Percentiles rank a stretch among this genome's conserved stretches.
Conservation (phyloP, 1,139 yeast genomes). For the Hyphopichia khmerensis region DNA sequence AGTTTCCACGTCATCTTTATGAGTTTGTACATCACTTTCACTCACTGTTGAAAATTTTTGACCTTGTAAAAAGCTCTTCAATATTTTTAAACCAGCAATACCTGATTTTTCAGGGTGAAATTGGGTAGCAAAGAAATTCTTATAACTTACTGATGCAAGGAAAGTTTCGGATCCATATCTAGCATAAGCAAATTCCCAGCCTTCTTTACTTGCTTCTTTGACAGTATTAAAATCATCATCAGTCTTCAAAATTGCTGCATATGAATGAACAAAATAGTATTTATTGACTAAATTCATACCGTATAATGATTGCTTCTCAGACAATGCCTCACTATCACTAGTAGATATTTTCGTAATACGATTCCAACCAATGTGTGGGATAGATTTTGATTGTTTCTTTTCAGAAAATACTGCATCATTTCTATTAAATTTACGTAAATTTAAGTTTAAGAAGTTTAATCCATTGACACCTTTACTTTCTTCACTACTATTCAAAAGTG, state of each 20-base stretch:
- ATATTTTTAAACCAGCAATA: slow-evolving; percentile 74
- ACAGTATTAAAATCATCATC: slow-evolving; percentile 24
- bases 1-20: slow-evolving; percentile 32
- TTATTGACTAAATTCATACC: slow-evolving; percentile 65
- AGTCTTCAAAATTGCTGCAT: slow-evolving; percentile 62
- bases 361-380: slow-evolving; percentile 98
- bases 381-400: slow-evolving; percentile 54
- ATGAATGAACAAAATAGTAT: slow-evolving; percentile 94
- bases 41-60: slow-evolving; percentile 25
- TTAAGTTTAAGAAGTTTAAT: slow-evolving; percentile 47
- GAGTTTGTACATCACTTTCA: slow-evolving; percentile 16
- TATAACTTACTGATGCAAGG: slow-evolving; percentile 77
- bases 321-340: slow-evolving; percentile 12
- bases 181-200: slow-evolving; percentile 79
- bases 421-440: slow-evolving; percentile 58
- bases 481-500: slow-evolving; percentile 70
- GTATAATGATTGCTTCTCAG: slow-evolving; percentile 40
- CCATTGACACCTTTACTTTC: slow-evolving; percentile 68
- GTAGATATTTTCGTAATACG: slow-evolving; percentile 22
- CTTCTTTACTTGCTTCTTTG: slow-evolving; percentile 36
- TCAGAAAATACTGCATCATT: slow-evolving; percentile 30
- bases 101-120: slow-evolving; percentile 99
- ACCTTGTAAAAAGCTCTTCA: slow-evolving; percentile 68
- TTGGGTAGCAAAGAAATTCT: slow-evolving; percentile 88
- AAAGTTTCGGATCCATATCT: slow-evolving; percentile 78